Conservation (phyloP, 352 stramenopile species). For the Phytophthora cryptogea region DNA sequence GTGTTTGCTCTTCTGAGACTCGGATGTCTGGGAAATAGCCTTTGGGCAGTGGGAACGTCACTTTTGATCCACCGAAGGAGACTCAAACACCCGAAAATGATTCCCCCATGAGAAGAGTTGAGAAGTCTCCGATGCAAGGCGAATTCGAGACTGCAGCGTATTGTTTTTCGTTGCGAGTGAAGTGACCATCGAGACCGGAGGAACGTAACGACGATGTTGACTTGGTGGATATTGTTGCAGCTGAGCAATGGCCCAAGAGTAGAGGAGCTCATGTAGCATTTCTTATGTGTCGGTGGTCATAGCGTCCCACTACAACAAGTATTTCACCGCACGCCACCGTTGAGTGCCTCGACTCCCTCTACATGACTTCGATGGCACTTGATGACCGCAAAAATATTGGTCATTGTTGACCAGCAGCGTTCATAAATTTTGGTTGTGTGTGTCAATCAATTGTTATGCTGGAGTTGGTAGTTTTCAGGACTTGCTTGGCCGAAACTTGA, state of each 20-base stretch:
- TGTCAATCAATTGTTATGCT: too few relatives aligned
- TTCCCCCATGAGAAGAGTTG: constrained; percentile 10
- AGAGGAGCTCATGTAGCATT: constrained; percentile 2
- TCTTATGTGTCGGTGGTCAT: constrained; percentile 15
- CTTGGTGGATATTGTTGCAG: constrained; percentile 2
- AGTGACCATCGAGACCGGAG: constrained; percentile 1
- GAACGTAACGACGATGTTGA: constrained; percentile 8
- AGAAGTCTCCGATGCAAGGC: not conserved
- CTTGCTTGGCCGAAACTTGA: constrained; percentile 7
- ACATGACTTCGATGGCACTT: not conserved
- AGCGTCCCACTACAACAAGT: constrained; percentile 1
- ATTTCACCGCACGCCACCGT: constrained; percentile 5
- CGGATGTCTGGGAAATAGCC: constrained; percentile 18
- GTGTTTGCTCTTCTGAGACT: constrained; percentile 7
- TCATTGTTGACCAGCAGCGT: too few relatives aligned
- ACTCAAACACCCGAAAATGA: constrained; percentile 8
- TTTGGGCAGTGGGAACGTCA: constrained; percentile 21
- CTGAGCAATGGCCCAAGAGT: constrained; percentile 1
- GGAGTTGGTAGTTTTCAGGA: too few relatives aligned
- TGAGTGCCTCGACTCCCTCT: constrained; percentile 2
- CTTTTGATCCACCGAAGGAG: constrained; percentile 1
- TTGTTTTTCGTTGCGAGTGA: not conserved
- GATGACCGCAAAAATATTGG: too few relatives aligned
- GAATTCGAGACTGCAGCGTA: constrained; percentile 6
- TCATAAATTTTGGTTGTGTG: too few relatives aligned